Conservation (phyloP, 805 yeast genomes). For the Candida silvatica region DNA sequence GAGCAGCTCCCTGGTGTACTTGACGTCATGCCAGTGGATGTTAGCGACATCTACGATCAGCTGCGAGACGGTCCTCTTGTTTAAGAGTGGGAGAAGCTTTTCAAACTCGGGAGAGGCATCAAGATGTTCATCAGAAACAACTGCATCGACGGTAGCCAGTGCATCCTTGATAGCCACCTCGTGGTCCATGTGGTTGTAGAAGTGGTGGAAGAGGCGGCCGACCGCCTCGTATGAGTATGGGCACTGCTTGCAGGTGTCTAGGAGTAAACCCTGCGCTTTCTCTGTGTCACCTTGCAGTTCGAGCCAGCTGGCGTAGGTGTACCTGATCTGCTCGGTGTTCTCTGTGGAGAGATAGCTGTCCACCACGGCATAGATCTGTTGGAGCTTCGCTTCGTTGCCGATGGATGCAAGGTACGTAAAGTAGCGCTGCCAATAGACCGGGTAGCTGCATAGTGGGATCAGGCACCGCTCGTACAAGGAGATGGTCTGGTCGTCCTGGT, state of each 20-base stretch:
- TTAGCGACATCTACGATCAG: constrained; percentile 21
- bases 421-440: constrained; percentile 64
- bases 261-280: not conserved
- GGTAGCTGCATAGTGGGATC: constrained; percentile 53
- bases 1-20: constrained; percentile 18
- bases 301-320: constrained; percentile 24
- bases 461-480: constrained; percentile 66
- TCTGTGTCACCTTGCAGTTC: too few species aligned
- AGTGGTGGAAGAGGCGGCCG: constrained; percentile 6
- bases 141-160: too few species aligned
- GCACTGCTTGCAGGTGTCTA: not conserved
- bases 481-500: constrained; percentile 25
- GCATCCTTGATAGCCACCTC: constrained; percentile 7
- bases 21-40: constrained; percentile 17
- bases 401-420: constrained; percentile 38
- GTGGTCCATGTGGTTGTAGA: constrained; percentile 7
- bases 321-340: too few species aligned
- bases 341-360: too few species aligned
- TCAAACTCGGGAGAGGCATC: constrained; percentile 8
- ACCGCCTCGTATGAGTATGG: constrained; percentile 7
- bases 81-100: constrained; percentile 10
- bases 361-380: too few species aligned
- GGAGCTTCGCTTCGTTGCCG: too few species aligned
- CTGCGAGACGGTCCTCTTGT: constrained; percentile 17
- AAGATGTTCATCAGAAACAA: not conserved